phyloP scores from a whole-genome alignment of 2,329 filamentous ascomycete genomes.

The Periconia sp. region DNA sequence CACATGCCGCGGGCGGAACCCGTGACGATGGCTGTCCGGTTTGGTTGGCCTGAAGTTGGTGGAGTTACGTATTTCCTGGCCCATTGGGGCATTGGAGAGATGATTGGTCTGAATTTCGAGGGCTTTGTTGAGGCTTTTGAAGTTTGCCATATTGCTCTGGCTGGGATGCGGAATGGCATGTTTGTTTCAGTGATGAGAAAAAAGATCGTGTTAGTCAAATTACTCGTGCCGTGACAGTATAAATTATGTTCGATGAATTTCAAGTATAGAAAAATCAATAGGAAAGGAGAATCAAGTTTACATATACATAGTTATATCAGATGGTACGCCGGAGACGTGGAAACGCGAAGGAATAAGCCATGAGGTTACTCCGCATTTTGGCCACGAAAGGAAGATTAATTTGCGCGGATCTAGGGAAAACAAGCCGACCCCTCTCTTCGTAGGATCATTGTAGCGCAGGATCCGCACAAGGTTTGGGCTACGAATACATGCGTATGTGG shows the following conservation, averaged over 20 bases:
- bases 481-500: no score
- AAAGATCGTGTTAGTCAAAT: no score
- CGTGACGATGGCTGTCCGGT: constrained; percentile 42
- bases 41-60: constrained; percentile 17
- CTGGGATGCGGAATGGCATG: constrained; percentile 28
- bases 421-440: constrained; percentile 28
- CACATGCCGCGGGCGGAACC: constrained; percentile 43
- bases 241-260: no score
- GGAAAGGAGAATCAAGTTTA: no score
- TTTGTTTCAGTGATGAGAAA: neutral
- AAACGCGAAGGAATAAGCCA: no score
- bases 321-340: no score
- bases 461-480: no score
- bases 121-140: constrained; percentile 17
- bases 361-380: constrained; percentile 2
- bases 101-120: constrained; percentile 10
- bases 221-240: no score
- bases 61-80: constrained; percentile 28
- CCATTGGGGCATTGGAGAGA: constrained; percentile 18
- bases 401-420: constrained; percentile 26
- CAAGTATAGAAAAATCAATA: no score
- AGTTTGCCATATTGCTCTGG: constrained; percentile 23
- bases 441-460: neutral
- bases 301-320: no score
- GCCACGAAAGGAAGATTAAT: constrained; percentile 4